Conservation (phyloP, 148 eudicot genomes). For the Silene uniflora region DNA sequence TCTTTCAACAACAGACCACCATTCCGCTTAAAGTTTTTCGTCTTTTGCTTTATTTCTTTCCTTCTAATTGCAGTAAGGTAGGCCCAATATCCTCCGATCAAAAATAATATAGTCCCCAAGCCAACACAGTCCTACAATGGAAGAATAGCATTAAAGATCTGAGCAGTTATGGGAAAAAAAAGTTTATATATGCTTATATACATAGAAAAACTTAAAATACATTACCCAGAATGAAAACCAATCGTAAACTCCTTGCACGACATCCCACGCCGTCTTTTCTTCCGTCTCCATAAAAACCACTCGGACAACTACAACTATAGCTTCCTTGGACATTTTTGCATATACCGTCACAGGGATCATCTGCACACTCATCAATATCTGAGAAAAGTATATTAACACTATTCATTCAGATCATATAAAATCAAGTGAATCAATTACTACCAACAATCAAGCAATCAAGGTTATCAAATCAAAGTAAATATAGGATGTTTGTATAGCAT, state of each 20-base stretch:
- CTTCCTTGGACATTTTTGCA: conserved; percentile 22
- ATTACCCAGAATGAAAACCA: conserved; percentile 18
- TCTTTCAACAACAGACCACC: conserved; percentile 26
- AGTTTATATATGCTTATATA: no score
- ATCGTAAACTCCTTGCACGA: conserved; percentile 2
- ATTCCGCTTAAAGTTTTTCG: conserved; percentile 22
- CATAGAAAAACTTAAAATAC: neutral
- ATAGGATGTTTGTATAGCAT: no score
- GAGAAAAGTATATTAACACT: no score
- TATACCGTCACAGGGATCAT: conserved; percentile 17
- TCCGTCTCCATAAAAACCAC: conserved; percentile 28
- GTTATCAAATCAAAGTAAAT: no score
- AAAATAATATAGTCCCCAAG: conserved; percentile 22
- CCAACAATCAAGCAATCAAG: no score
- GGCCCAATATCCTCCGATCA: conserved; percentile 13
- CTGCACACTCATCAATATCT: conserved; percentile 24
- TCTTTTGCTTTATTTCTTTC: conserved; percentile 10
- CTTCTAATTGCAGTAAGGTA: conserved; percentile 11
- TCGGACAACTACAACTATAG: conserved; percentile 22
- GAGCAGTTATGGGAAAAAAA: no score
- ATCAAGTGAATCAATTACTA: no score
- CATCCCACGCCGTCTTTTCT: conserved; percentile 28
- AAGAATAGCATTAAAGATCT: no score
- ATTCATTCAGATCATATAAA: no score
- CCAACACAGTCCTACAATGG: conserved; percentile 24